Evolutionary conservation across 2,329 filamentous ascomycete genomes (phyloP), one percentile per base, ranked within the genome.

Genomic region (Fusarium falciforme): DNA sequence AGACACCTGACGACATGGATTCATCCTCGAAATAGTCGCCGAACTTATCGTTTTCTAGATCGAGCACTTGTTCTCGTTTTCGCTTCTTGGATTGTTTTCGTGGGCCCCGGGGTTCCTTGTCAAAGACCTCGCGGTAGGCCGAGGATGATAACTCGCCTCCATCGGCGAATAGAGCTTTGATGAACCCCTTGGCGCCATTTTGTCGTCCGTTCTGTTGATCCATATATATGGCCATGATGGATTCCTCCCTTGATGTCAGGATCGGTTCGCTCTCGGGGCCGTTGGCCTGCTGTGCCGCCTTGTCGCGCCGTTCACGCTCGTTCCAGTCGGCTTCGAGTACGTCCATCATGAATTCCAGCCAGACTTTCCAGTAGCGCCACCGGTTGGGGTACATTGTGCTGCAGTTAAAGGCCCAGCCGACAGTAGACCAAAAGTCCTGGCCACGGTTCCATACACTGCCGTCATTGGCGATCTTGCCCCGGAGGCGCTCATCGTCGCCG

Each of bases 371-470:
- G 78, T 91, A 89, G 59, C 87, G 88, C 96, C 96, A 98, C 22
- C 96, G 89, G 44, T 89, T 87, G 2, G 91, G 91, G 75, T 96
- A 87, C 35, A 89, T 82, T 2, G 93, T 88, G 61, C 94, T 95
- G 84, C 96, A 98, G 80, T 96, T 96, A 81, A 98, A 95, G 0
- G 94, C 93, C 96, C 96, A 98, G 5, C 96, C 96, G 0, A 96
- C 88, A 0, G 94, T 89, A 47, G 91, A 89, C 94, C 96, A 99
- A 78, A 98, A 97, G 79, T 97, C 94, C 70, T 93, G 91, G 1
- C 93, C 93, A n/a, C 90, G 89, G 17, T 84, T 85, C 90, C 93
- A 98, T 2, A 98, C 72, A 33, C 93, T 92, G 49, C 90, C 87
- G 16, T 88, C 85, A 60, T 89, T 89, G 2, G 92, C 91, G 66